These are phyloP conservation scores for Massariosphaeria phaeospora DNA, from an alignment of 495 filamentous ascomycete genomes.

Conservation along the genomic window DNA sequence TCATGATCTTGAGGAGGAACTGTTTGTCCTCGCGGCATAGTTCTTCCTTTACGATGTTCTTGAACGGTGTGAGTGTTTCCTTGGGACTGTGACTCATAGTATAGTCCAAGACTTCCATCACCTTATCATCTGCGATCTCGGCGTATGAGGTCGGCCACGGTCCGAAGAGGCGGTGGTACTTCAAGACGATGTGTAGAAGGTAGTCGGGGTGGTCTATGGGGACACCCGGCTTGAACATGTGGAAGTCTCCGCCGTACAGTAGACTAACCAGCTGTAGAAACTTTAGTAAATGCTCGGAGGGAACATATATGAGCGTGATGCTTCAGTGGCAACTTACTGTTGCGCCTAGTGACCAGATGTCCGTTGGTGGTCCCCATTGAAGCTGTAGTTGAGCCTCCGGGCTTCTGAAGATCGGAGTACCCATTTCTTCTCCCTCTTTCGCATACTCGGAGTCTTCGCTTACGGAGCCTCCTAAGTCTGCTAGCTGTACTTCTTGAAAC, in stretches of 20 bases:
- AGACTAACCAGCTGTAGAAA: conserved; percentile 42
- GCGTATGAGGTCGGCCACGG: conserved; percentile 43
- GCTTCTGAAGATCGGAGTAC: conserved; percentile 40
- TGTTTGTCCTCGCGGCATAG: conserved; percentile 30
- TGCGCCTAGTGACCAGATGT: conserved; percentile 47
- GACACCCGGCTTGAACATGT: conserved; percentile 45
- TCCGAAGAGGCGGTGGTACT: conserved; percentile 43
- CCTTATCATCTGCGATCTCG: conserved; percentile 30
- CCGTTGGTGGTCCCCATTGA: conserved; percentile 41
- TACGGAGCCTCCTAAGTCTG: conserved; percentile 43
- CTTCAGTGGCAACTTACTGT: conserved; percentile 33
- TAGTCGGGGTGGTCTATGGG: conserved; percentile 42
- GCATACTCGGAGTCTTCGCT: conserved; percentile 39
- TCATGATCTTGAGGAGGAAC: conserved; percentile 39
- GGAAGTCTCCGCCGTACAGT: conserved; percentile 42
- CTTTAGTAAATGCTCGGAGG: conserved; percentile 12
- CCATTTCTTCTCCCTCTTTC: conserved; percentile 41
- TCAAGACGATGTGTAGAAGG: conserved; percentile 42
- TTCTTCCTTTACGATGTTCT: conserved; percentile 11
- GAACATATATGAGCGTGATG: neutral
- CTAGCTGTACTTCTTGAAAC: conserved; percentile 42
- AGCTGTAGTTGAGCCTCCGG: conserved; percentile 42
- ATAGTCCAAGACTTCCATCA: neutral
- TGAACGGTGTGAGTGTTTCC: conserved; percentile 30
- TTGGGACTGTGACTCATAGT: conserved; percentile 16